Evolutionary conservation across 2,329 filamentous ascomycete species (phyloP).

Genomic region (Stachybotrys chartarum): DNA sequence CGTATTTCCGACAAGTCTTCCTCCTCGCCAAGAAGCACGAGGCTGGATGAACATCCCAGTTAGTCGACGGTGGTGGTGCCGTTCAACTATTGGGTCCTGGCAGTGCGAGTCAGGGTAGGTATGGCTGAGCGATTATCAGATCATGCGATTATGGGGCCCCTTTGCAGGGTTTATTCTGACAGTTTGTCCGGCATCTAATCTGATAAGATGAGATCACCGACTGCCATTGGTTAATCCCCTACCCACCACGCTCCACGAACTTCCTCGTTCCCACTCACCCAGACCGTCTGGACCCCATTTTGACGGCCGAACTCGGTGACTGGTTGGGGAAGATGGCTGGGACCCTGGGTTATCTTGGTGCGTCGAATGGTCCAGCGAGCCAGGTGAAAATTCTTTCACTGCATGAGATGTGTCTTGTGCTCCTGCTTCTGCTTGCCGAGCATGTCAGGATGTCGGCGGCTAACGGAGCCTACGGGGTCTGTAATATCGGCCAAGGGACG

Average conservation of each 20-base stretch:
- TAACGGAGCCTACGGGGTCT: not conserved
- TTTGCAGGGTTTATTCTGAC: not conserved
- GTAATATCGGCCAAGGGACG: not conserved
- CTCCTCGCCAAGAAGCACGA: not conserved
- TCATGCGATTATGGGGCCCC: constrained; percentile 14
- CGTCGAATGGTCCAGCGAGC: not conserved
- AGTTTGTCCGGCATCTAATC: not conserved
- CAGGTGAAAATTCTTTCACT: not conserved
- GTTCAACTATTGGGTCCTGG: not conserved
- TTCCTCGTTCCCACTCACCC: not conserved
- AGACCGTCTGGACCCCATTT: not conserved
- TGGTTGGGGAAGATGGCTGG: not conserved
- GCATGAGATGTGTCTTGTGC: no score
- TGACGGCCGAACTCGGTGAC: not conserved
- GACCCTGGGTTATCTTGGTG: not conserved
- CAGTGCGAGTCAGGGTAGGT: not conserved
- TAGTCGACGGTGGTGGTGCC: not conserved
- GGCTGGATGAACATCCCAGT: not conserved
- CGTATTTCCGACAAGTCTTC: not conserved
- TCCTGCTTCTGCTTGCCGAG: no score
- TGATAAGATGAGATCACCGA: constrained; percentile 7
- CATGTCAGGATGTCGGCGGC: no score
- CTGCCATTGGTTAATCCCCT: constrained; percentile 1
- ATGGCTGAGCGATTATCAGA: constrained; percentile 11
- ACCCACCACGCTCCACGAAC: not conserved